Conservation (phyloP, 192 early-diverging fungal species). For the Rhizoclosmatium globosum region DNA sequence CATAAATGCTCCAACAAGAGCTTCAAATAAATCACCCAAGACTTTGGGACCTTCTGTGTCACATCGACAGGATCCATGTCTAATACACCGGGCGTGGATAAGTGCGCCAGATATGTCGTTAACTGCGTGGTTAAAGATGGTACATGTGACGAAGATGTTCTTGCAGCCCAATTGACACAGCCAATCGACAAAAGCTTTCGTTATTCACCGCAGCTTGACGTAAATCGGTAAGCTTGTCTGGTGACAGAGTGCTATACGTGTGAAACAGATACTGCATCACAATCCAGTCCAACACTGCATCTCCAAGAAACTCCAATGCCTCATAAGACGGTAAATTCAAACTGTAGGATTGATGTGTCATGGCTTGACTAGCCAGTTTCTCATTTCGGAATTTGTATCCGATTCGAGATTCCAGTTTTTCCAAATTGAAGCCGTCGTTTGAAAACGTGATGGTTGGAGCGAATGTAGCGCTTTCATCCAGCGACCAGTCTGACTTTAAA, state of each 20-base stretch:
- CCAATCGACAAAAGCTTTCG: conserved; percentile 76
- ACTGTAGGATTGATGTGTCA: conserved; percentile 67
- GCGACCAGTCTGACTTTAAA: neutral
- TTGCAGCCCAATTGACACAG: conserved; percentile 71
- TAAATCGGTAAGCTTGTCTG: conserved; percentile 81
- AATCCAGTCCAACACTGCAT: conserved; percentile 86
- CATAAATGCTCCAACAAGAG: conserved; percentile 83
- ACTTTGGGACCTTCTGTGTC: conserved; percentile 77
- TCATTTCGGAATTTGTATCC: conserved; percentile 67
- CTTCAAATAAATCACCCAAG: conserved; percentile 85
- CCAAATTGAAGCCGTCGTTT: conserved; percentile 11
- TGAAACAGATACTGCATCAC: conserved; percentile 78
- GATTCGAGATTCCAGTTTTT: conserved; percentile 30
- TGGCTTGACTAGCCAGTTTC: conserved; percentile 71
- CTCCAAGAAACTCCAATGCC: conserved; percentile 89
- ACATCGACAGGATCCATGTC: conserved; percentile 25
- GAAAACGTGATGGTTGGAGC: neutral
- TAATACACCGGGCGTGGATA: conserved; percentile 50
- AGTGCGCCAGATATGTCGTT: conserved; percentile 49
- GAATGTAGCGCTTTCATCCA: neutral
- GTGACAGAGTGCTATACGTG: conserved; percentile 71
- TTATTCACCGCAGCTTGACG: conserved; percentile 91
- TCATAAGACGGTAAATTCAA: conserved; percentile 70
- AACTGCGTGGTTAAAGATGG: conserved; percentile 61
- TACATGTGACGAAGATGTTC: conserved; percentile 68